These are phyloP conservation scores for Suillus lakei DNA, from an alignment of 768 basidiomycete genomes.

Conservation along the genomic window DNA sequence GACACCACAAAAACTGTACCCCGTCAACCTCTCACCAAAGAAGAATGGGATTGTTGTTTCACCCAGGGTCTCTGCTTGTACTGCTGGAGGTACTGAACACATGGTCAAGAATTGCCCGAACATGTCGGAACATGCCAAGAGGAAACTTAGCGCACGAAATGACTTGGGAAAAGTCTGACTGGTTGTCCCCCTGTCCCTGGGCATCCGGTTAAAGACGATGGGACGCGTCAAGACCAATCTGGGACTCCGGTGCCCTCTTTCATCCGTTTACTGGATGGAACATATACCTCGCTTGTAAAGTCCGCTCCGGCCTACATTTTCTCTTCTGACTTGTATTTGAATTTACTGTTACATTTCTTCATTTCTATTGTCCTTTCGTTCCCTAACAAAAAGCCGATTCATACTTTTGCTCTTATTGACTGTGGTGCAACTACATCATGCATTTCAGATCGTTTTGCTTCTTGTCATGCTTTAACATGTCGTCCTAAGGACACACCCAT, in stretches of 20 bases:
- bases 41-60: constrained; percentile 29
- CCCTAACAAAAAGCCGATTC: constrained; percentile 35
- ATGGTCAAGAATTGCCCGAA: constrained; percentile 31
- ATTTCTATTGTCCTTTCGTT: constrained; percentile 29
- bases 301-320: constrained; percentile 17
- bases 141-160: neutral
- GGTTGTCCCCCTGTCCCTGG: too few species aligned
- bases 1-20: constrained; percentile 20
- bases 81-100: constrained; percentile 39
- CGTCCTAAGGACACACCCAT: constrained; percentile 33
- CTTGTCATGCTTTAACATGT: constrained; percentile 38
- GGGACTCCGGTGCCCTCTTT: too few species aligned
- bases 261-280: too few species aligned
- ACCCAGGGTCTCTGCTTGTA: constrained; percentile 39
- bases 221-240: too few species aligned
- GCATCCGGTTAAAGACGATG: too few species aligned
- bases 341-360: constrained; percentile 28
- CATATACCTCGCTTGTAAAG: constrained; percentile 11
- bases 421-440: constrained; percentile 40
- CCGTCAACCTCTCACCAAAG: constrained; percentile 32
- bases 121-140: constrained; percentile 22
- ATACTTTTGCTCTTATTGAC: constrained; percentile 43
- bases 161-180: too few species aligned
- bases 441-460: constrained; percentile 40
- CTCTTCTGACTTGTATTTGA: constrained; percentile 11